Evolutionary conservation across 2,329 filamentous ascomycete species (phyloP), one percentile per base, ranked within the genome.

Genomic region (Helicocarpus griseus): DNA sequence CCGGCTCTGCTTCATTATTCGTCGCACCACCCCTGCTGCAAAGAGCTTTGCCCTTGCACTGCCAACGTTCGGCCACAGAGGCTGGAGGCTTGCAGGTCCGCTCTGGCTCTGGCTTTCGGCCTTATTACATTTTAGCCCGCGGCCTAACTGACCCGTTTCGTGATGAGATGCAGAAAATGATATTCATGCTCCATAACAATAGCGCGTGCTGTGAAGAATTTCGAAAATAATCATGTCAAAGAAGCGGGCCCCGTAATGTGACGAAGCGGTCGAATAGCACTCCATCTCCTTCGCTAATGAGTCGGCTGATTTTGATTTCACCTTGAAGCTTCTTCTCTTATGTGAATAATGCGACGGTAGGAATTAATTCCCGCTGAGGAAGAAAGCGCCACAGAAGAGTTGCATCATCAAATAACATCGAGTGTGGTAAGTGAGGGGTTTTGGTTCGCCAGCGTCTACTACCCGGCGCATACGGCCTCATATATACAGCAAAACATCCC

Each of bases 1-100:
- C 45, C 36, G 28, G 39, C 38, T 36, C 50, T 52, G 29, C 50
- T 48, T 44, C 46, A 31, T 49, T 36, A 52, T 48, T 52, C 46
- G 50, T 49, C 49, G 45, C 46, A 44, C 29, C 26, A 22, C 43
- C 41, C 40, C 45, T 22, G 5, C 28, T 11, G 44, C 43, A 28
- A 26, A 5, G 22, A 22, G 36, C 36, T 22, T 17, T 28, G 22
- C 14, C 40, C 22, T 24, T 17, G 26, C 11, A 19, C 26, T 21
- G 26, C 26, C 41, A 28, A 40, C n/a, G n/a, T n/a, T n/a, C n/a
- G n/a, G n/a, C n/a, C n/a, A n/a, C n/a, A n/a, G n/a, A n/a, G n/a
- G n/a, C n/a, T n/a, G n/a, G n/a, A n/a, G n/a, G n/a, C n/a, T n/a
- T n/a, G n/a, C n/a, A n/a, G n/a, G n/a, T n/a, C n/a, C n/a, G n/a